These are phyloP conservation scores for Coniosporium tulheliwenetii DNA, from an alignment of 2,329 filamentous ascomycete species.

Conservation along the genomic window DNA sequence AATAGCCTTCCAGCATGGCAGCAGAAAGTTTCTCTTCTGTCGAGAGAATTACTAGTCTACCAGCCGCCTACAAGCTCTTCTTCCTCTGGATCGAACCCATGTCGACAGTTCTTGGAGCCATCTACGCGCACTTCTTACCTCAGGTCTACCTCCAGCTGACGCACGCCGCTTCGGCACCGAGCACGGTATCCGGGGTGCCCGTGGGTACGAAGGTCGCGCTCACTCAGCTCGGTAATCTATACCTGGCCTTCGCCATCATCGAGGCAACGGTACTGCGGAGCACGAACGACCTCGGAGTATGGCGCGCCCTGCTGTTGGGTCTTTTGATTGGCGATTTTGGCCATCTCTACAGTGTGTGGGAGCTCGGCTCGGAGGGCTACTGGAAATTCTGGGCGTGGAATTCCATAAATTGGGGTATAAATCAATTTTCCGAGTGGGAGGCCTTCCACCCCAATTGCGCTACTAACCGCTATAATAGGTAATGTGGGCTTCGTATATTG, in stretches of 20 bases:
- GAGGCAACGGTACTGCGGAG: slow-evolving; percentile 60
- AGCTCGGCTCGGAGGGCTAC: slow-evolving; percentile 38
- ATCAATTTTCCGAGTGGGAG: no score
- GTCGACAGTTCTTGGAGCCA: slow-evolving; percentile 36
- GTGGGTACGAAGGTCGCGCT: slow-evolving; percentile 50
- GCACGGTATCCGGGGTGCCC: slow-evolving; percentile 28
- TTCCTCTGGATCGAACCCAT: slow-evolving; percentile 58
- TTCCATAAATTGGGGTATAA: slow-evolving; percentile 16
- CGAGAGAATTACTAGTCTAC: background rate
- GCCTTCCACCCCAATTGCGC: no score
- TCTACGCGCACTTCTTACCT: slow-evolving; percentile 35
- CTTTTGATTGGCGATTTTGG: slow-evolving; percentile 63
- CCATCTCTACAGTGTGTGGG: slow-evolving; percentile 51
- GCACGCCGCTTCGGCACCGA: slow-evolving; percentile 35
- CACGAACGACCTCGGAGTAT: slow-evolving; percentile 53
- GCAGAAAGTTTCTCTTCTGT: no score
- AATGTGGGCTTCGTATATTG: slow-evolving; percentile 21
- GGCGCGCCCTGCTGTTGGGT: slow-evolving; percentile 50
- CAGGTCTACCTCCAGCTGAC: slow-evolving; percentile 48
- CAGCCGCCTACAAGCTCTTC: slow-evolving; percentile 45
- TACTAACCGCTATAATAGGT: no score
- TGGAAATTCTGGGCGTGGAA: slow-evolving; percentile 19
- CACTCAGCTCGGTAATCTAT: slow-evolving; percentile 64
- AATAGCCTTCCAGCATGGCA: no score
- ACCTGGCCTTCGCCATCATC: slow-evolving; percentile 61